phyloP scores from a whole-genome alignment of 2,329 filamentous ascomycete genomes.

The Pyricularia pennisetigena region DNA sequence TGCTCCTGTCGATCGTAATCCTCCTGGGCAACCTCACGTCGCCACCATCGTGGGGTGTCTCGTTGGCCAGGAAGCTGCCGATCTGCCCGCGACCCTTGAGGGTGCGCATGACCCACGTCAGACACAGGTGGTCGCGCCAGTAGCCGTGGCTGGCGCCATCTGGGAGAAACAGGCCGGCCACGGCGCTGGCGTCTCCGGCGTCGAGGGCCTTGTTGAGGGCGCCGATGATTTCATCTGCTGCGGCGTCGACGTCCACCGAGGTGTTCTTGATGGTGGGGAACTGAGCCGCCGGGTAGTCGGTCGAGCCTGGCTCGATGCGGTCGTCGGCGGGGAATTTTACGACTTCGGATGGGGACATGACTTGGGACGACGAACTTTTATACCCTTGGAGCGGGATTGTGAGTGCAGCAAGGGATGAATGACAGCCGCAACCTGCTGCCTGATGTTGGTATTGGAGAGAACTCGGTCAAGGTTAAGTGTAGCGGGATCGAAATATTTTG shows the following conservation, averaged over 20 bases:
- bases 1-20: slow-evolving; percentile 35
- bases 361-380: not conserved
- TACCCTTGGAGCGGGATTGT: not conserved
- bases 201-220: slow-evolving; percentile 30
- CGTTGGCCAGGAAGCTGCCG: slow-evolving; percentile 23
- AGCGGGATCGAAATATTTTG: not conserved
- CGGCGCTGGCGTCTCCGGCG: slow-evolving; percentile 20
- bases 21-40: slow-evolving; percentile 23
- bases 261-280: slow-evolving; percentile 24
- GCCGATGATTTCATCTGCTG: slow-evolving; percentile 26
- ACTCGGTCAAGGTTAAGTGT: not conserved
- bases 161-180: slow-evolving; percentile 28
- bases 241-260: slow-evolving; percentile 22
- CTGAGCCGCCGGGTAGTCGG: slow-evolving; percentile 38
- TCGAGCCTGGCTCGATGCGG: slow-evolving; percentile 33
- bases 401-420: not conserved
- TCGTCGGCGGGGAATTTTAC: slow-evolving; percentile 4
- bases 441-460: not conserved
- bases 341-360: not conserved
- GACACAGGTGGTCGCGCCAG: slow-evolving; percentile 48
- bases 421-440: too few relatives aligned
- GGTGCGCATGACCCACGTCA: slow-evolving; percentile 47
- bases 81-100: slow-evolving; percentile 32
- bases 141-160: slow-evolving; percentile 27
- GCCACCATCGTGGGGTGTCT: not conserved